A percentile compares a stretch with the other conserved stretches of the same genome.
These are phyloP conservation scores for Chamaecrista fasciculata DNA, from an alignment of 306 rosid species.

Conservation along the genomic window DNA sequence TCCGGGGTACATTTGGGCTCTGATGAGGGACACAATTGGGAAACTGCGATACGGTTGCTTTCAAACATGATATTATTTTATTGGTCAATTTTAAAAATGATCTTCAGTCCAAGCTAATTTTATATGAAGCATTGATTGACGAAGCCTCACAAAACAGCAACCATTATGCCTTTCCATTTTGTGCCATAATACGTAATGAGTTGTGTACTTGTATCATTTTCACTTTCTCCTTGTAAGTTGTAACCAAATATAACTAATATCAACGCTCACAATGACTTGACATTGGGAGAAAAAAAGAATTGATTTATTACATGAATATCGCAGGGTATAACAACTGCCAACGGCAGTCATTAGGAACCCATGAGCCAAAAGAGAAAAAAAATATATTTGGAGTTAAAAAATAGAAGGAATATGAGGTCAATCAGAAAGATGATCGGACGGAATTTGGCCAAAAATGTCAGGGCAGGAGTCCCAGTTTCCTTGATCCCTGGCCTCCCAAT, in stretches of 20 bases:
- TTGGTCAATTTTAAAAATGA: too few relatives aligned
- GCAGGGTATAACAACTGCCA: constrained; percentile 34
- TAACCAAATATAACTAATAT: not conserved
- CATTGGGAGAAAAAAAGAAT: not conserved
- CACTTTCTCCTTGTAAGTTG: too few relatives aligned
- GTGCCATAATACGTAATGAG: too few relatives aligned
- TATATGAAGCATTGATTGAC: not conserved
- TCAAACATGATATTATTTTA: too few relatives aligned
- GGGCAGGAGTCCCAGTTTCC: constrained; percentile 83
- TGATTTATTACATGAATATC: constrained; percentile 44
- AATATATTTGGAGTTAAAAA: constrained; percentile 32
- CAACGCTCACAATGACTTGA: not conserved
- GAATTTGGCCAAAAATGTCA: constrained; percentile 78
- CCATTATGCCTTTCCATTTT: not conserved
- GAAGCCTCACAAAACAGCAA: not conserved
- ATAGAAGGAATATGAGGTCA: constrained; percentile 26
- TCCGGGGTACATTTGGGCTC: not conserved
- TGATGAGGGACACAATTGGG: not conserved
- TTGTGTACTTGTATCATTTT: too few relatives aligned
- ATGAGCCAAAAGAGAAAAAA: not conserved
- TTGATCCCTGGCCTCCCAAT: constrained; percentile 83
- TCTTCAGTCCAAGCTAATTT: not conserved
- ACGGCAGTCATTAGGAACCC: constrained; percentile 32
- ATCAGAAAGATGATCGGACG: constrained; percentile 61
- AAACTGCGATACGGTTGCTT: too few relatives aligned